Evolutionary conservation across 2,329 filamentous ascomycete species (phyloP).

Genomic region (Orbilia oligospora): DNA sequence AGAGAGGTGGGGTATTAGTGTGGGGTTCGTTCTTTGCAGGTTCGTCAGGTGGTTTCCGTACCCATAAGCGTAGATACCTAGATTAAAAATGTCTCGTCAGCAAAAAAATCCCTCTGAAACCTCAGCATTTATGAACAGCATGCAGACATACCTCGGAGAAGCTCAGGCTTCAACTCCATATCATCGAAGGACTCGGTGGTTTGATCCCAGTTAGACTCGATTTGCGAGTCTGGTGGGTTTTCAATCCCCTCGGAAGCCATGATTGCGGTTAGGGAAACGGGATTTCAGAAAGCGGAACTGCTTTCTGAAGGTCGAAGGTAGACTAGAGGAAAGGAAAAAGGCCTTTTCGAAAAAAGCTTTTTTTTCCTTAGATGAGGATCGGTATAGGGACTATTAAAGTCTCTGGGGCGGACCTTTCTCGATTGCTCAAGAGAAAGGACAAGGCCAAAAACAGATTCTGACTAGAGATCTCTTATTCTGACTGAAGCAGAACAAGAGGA

Average conservation of each 20-base stretch:
- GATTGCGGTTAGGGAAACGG: constrained; percentile 42
- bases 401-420: constrained; percentile 53
- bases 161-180: constrained; percentile 96
- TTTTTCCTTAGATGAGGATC: constrained; percentile 12
- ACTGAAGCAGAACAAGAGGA: constrained; percentile 56
- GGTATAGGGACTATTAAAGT: constrained; percentile 45
- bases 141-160: constrained; percentile 84
- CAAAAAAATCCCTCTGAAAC: background rate
- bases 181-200: constrained; percentile 99
- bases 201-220: constrained; percentile 99
- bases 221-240: constrained; percentile 78
- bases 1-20: constrained; percentile 41
- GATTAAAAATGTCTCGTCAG: constrained; percentile 13
- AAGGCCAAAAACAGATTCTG: constrained; percentile 57
- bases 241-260: constrained; percentile 39
- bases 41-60: constrained; percentile 38
- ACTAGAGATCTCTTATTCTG: constrained; percentile 56
- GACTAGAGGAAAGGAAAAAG: constrained; percentile 7
- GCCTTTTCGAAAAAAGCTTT: constrained; percentile 29
- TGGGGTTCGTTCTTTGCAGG: constrained; percentile 5
- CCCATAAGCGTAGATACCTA: constrained; percentile 95
- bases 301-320: constrained; percentile 42
- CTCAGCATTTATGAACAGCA: background rate
- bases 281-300: constrained; percentile 52
- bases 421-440: constrained; percentile 61